Percentiles rank a stretch among this genome's conserved stretches.
Evolutionary conservation across 495 filamentous ascomycete genomes (phyloP).

Genomic region (Clohesyomyces aquaticus): DNA sequence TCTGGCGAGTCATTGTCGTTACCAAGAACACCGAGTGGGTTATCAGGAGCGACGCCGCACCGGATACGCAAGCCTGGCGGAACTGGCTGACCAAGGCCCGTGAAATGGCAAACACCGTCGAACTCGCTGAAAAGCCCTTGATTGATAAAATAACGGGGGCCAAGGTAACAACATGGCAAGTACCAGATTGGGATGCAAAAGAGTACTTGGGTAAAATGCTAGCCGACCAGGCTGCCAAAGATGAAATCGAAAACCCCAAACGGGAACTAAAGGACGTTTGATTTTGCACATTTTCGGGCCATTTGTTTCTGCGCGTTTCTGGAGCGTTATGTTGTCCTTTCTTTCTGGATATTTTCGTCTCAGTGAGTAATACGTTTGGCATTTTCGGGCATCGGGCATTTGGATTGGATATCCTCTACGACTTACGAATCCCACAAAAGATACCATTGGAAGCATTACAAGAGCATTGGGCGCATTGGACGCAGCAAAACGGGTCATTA

Average conservation of each 20-base stretch:
- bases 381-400: not conserved
- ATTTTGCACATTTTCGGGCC: not conserved
- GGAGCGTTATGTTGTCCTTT: too few relatives aligned
- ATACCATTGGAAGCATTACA: too few relatives aligned
- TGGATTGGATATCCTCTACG: not conserved
- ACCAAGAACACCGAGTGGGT: constrained; percentile 49
- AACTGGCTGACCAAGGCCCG: constrained; percentile 48
- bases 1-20: constrained; percentile 53
- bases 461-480: too few relatives aligned
- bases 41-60: constrained; percentile 42
- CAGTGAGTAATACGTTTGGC: not conserved
- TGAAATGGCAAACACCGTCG: constrained; percentile 12
- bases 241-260: constrained; percentile 6
- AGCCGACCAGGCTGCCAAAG: constrained; percentile 19
- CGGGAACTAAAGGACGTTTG: constrained; percentile 20
- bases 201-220: constrained; percentile 13
- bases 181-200: constrained; percentile 40
- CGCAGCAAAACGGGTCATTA: not conserved
- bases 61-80: constrained; percentile 49
- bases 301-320: too few relatives aligned
- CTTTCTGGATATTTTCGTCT: not conserved
- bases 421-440: not conserved
- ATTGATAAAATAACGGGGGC: too few relatives aligned
- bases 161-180: constrained; percentile 38
- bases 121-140: not conserved